Conservation (phyloP, 805 yeast genomes). For the Starmerella kuoi region DNA sequence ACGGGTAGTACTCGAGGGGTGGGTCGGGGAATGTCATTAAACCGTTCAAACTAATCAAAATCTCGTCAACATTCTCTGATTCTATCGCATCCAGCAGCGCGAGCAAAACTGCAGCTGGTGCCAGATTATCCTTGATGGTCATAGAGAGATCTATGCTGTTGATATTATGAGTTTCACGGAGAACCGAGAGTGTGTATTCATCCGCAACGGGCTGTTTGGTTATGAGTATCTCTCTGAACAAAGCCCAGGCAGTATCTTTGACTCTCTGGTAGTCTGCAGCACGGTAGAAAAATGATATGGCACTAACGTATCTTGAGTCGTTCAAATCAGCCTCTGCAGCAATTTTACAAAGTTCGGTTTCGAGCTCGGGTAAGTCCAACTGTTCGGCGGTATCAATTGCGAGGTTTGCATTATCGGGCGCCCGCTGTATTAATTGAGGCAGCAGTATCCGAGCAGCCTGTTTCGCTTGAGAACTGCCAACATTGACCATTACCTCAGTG, state of each 20-base stretch:
- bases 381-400: conserved; percentile 15
- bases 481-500: conserved; percentile 14
- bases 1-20: conserved; percentile 17
- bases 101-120: conserved; percentile 18
- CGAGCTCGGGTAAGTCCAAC: conserved; percentile 13
- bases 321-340: conserved; percentile 14
- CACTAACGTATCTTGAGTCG: conserved; percentile 10
- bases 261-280: conserved; percentile 13
- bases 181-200: conserved; percentile 5
- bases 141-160: conserved; percentile 6
- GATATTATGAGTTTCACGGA: conserved; percentile 2
- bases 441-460: conserved; percentile 9
- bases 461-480: conserved; percentile 15
- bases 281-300: conserved; percentile 9
- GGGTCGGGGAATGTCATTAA: conserved; percentile 14
- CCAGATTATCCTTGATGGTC: conserved; percentile 13
- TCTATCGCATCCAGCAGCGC: conserved; percentile 8
- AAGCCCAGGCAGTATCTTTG: conserved; percentile 10
- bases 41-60: conserved; percentile 2
- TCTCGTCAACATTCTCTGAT: conserved; percentile 3
- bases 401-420: conserved; percentile 3
- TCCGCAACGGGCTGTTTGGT: conserved; percentile 4
- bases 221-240: conserved; percentile 14
- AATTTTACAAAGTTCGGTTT: conserved; percentile 5
- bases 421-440: conserved; percentile 16